phyloP scores from a whole-genome alignment of 2,329 filamentous ascomycete genomes.

The Apiospora sp. region DNA sequence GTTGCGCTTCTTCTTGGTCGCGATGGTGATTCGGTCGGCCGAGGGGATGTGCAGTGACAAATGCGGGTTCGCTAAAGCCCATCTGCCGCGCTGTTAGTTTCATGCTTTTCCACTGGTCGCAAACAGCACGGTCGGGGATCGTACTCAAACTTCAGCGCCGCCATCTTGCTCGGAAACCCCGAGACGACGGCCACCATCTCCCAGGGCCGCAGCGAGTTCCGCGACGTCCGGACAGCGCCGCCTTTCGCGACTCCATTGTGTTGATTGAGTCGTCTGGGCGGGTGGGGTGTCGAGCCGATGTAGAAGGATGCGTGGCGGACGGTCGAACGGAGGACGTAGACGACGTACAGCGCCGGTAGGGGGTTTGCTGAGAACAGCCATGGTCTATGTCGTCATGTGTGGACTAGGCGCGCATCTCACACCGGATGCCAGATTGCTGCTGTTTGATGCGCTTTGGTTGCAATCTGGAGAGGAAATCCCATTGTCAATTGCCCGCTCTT shows the following conservation, averaged over 20 bases:
- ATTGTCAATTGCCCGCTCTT: not conserved
- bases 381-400: conserved; percentile 35
- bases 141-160: conserved; percentile 93
- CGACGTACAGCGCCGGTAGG: conserved; percentile 90
- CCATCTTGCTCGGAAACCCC: conserved; percentile 86
- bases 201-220: conserved; percentile 78
- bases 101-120: not conserved
- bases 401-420: not conserved
- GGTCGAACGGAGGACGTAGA: conserved; percentile 89
- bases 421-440: not conserved
- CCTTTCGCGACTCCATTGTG: conserved; percentile 89
- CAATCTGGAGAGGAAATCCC: not conserved
- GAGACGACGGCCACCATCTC: conserved; percentile 88
- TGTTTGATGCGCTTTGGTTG: not conserved
- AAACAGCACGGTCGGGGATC: not conserved
- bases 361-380: conserved; percentile 56
- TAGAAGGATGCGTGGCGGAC: conserved; percentile 77
- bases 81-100: conserved; percentile 60
- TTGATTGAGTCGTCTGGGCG: conserved; percentile 82
- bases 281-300: conserved; percentile 91
- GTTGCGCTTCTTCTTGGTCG: conserved; percentile 59
- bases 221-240: conserved; percentile 80
- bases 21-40: conserved; percentile 63
- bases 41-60: conserved; percentile 79
- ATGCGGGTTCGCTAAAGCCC: conserved; percentile 91